Percentiles rank a stretch among this genome's conserved stretches.
These are phyloP conservation scores for Cinnamomum chago DNA, from an alignment of 164 flowering plant genomes.

Conservation along the genomic window DNA sequence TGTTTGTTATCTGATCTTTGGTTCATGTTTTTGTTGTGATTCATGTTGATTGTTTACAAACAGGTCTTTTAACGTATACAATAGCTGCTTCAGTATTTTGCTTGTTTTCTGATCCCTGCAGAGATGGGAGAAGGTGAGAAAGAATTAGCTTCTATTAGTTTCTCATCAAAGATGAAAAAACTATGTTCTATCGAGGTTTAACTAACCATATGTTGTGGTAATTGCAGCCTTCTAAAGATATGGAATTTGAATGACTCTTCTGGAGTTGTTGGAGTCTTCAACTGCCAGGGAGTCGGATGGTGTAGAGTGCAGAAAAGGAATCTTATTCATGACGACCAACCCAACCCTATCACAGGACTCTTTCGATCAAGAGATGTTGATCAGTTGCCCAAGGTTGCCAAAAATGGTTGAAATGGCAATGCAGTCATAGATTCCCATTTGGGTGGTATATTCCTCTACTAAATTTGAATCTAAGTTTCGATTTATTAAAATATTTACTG, in stretches of 20 bases:
- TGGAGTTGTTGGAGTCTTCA: slow-evolving; percentile 81
- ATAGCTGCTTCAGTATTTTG: too few relatives aligned
- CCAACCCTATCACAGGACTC: slow-evolving; percentile 52
- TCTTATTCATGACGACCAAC: slow-evolving; percentile 57
- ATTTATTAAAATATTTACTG: background rate
- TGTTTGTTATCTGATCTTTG: too few relatives aligned
- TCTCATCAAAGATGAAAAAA: too few relatives aligned
- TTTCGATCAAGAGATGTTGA: slow-evolving; percentile 59
- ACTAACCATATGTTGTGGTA: background rate
- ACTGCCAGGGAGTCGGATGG: slow-evolving; percentile 95
- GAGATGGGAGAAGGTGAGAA: slow-evolving; percentile 72
- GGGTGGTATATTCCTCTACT: slow-evolving; percentile 37
- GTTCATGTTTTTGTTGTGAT: too few relatives aligned
- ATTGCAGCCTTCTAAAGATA: slow-evolving; percentile 68
- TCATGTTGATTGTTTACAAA: too few relatives aligned
- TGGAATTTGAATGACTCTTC: slow-evolving; percentile 75
- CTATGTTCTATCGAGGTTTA: too few relatives aligned
- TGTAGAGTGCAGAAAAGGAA: slow-evolving; percentile 66
- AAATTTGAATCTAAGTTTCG: background rate
- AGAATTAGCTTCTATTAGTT: background rate
- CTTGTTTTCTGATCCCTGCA: slow-evolving; percentile 77
- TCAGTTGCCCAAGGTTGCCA: slow-evolving; percentile 48
- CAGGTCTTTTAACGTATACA: too few relatives aligned
- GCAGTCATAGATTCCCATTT: slow-evolving; percentile 54
- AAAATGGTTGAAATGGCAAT: slow-evolving; percentile 59